Percentiles rank a stretch among this genome's conserved stretches.
These are phyloP conservation scores for Blumeriella jaapii DNA, from an alignment of 2,329 filamentous ascomycete species.

Conservation along the genomic window DNA sequence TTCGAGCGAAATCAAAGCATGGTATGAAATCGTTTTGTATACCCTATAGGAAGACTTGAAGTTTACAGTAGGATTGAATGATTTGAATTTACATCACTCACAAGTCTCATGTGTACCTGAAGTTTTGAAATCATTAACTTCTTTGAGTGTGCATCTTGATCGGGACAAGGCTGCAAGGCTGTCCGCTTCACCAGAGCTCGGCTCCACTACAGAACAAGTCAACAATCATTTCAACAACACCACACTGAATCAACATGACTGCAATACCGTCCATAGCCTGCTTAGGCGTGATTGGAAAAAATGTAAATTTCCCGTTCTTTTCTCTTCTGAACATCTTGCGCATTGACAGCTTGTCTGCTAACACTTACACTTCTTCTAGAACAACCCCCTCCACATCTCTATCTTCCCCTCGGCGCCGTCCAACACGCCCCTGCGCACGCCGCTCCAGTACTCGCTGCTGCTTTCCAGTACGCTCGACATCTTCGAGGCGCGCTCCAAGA, in stretches of 20 bases:
- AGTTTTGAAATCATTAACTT: not conserved
- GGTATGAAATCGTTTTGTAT: too few species aligned
- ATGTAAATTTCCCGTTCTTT: constrained; percentile 38
- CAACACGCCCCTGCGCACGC: constrained; percentile 46
- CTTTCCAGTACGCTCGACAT: constrained; percentile 87
- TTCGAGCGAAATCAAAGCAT: too few species aligned
- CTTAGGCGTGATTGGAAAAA: constrained; percentile 85
- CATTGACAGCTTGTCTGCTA: too few species aligned
- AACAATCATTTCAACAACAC: constrained; percentile 3
- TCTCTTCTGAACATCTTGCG: not conserved
- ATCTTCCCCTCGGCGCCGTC: constrained; percentile 57
- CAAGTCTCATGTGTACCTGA: not conserved
- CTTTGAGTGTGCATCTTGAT: too few species aligned
- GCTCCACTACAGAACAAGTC: constrained; percentile 3
- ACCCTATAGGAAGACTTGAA: too few species aligned
- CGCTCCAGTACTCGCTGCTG: constrained; percentile 85
- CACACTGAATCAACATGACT: constrained; percentile 30
- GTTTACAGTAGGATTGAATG: too few species aligned
- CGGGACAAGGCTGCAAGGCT: constrained; percentile 16
- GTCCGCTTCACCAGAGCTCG: not conserved
- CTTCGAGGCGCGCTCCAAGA: constrained; percentile 73
- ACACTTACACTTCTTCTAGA: constrained; percentile 55
- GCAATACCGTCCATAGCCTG: constrained; percentile 76
- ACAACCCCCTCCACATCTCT: constrained; percentile 89
- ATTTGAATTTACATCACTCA: too few species aligned